Conservation (phyloP, 2,329 filamentous ascomycete genomes). For the Arthrobotrys sphaeroides region DNA sequence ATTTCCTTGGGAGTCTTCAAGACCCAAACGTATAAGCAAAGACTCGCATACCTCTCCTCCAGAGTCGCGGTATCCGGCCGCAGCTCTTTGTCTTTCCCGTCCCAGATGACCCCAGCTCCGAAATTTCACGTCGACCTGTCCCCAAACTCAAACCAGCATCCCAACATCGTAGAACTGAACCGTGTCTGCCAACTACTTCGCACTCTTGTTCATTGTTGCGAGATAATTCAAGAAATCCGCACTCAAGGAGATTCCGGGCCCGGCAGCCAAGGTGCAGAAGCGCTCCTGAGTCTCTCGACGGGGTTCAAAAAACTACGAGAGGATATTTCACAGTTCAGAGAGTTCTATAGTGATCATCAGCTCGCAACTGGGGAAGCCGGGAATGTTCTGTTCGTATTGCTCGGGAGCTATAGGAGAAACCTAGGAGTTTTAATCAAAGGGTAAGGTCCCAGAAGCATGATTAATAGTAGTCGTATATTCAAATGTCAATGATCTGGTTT, state of each 20-base stretch:
- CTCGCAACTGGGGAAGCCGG: constrained; percentile 1
- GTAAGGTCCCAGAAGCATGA: constrained; percentile 12
- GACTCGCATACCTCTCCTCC: constrained; percentile 32
- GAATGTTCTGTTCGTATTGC: constrained; percentile 28
- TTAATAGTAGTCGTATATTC: too few species aligned
- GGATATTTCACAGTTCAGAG: constrained; percentile 20
- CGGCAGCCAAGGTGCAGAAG: background rate
- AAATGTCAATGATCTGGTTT: background rate
- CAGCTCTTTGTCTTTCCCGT: constrained; percentile 4
- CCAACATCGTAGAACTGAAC: constrained; percentile 19
- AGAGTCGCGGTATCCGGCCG: background rate
- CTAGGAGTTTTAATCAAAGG: constrained; percentile 15
- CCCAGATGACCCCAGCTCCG: background rate
- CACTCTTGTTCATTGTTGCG: constrained; percentile 22
- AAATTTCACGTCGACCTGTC: constrained; percentile 9
- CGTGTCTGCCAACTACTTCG: constrained; percentile 23
- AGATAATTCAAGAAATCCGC: constrained; percentile 24
- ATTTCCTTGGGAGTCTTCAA: too few species aligned
- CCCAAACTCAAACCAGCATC: background rate
- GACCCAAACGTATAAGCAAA: constrained; percentile 32
- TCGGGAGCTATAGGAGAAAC: constrained; percentile 32
- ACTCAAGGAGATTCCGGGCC: background rate
- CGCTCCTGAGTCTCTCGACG: background rate
- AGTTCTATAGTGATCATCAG: constrained; percentile 21
- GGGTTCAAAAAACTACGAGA: constrained; percentile 27